Evolutionary conservation across 164 flowering plant genomes (phyloP), one percentile per base, ranked within the genome.

Genomic region (Warburgia ugandensis): DNA sequence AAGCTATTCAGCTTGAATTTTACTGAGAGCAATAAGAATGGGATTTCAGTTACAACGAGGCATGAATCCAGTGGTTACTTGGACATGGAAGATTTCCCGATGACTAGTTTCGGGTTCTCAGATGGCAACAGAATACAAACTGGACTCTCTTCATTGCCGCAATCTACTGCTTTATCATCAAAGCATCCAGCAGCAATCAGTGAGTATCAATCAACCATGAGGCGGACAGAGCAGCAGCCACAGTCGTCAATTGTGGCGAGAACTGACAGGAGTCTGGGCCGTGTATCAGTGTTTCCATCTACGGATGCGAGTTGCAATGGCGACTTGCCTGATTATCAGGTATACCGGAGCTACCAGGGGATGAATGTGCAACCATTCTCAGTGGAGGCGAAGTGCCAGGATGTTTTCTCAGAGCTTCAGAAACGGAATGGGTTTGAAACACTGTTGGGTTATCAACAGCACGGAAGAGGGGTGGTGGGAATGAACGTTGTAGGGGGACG

Each of bases 101-200:
- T 66, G 30, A 66, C 60, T 59, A 75, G 73, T 63, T 74, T 67
- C 50, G 81, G 81, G 8, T 74, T 64, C 43, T 87, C 92, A 95
- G 96, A 84, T 65, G 91, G 89, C 43, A 78, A 47, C 64, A 74
- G 73, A 48, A 68, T 75, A 36, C 86, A 71, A 44, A 78, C 78
- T 26, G 81, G 81, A 6, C 64, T 67, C 29, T 30, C 90, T 17
- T 38, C 81, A 6, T 17, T 79, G 54, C 84, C 91, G 1, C 86
- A 83, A 37, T 78, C 92, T 16, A 72, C 94, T 13, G 47, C 67
- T 23, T 59, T 81, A 46, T 56, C 76, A 54, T 70, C 92, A 1
- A 81, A 78, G 54, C 79, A 75, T 62, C 80, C 87, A 23, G 68
- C 80, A 16, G 84, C 84, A n/a, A 73, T 76, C 43, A 39, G 63